These are phyloP conservation scores for Trichoderma sp. DNA, from an alignment of 2,329 filamentous ascomycete genomes.

Conservation along the genomic window DNA sequence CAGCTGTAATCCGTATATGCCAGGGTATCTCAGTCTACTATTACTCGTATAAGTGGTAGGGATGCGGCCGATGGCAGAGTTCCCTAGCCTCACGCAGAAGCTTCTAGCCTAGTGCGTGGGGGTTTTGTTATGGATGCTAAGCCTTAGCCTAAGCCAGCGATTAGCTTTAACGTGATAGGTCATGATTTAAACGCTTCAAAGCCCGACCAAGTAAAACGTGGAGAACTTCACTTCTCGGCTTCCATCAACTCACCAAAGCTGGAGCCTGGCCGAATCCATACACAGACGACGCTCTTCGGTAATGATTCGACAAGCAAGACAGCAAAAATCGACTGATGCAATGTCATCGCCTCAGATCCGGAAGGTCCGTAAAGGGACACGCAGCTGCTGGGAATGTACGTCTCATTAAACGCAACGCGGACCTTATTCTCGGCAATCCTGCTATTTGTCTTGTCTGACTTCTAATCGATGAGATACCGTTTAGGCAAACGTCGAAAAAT, in stretches of 20 bases:
- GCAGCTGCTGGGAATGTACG: constrained; percentile 20
- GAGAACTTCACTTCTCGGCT: background rate
- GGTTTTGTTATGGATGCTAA: background rate
- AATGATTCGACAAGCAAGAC: background rate
- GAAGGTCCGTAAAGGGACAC: constrained; percentile 15
- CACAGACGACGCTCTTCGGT: background rate
- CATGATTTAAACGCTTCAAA: background rate
- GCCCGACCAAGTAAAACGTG: background rate
- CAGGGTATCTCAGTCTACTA: background rate
- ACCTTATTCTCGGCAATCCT: background rate
- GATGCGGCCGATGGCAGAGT: background rate
- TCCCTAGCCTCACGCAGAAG: background rate
- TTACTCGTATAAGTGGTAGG: background rate
- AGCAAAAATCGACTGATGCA: background rate
- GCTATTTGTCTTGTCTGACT: background rate
- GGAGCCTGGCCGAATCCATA: background rate
- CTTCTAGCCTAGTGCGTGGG: background rate
- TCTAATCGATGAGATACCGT: background rate
- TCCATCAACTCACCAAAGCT: background rate
- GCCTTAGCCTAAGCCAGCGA: background rate
- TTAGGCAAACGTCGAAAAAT: constrained; percentile 18
- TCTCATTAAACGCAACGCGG: background rate
- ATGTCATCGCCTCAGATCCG: background rate
- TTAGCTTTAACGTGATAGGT: background rate
- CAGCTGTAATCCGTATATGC: background rate